Percentiles rank a stretch among this genome's conserved stretches.
These are phyloP conservation scores for Talaromyces sp. DNA, from an alignment of 2,329 filamentous ascomycete species.

Conservation along the genomic window DNA sequence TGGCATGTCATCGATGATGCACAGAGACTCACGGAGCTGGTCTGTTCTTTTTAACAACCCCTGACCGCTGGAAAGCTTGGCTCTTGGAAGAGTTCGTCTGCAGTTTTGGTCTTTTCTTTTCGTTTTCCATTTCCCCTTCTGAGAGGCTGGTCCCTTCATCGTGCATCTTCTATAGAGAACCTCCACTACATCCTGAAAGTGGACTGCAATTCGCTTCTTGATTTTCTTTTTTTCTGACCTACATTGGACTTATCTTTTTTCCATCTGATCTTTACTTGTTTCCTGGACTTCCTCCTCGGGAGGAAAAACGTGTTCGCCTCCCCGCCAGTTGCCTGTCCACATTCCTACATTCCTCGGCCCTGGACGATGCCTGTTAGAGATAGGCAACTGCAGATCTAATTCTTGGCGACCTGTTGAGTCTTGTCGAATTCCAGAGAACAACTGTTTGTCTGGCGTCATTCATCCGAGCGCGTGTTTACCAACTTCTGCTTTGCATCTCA, in stretches of 20 bases:
- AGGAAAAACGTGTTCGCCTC: constrained; percentile 2
- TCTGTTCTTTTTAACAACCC: constrained; percentile 4
- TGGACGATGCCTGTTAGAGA: constrained; percentile 17
- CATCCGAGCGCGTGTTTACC: background rate
- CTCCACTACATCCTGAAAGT: constrained; percentile 2
- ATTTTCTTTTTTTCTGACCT: background rate
- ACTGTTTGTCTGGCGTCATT: constrained; percentile 6
- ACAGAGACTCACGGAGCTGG: background rate
- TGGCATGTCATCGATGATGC: constrained; percentile 1
- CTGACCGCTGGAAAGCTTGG: constrained; percentile 10
- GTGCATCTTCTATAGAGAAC: constrained; percentile 4
- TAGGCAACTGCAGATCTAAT: constrained; percentile 11
- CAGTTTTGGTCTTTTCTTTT: background rate
- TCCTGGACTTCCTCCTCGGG: background rate
- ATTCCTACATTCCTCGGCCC: constrained; percentile 21
- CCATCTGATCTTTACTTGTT: background rate
- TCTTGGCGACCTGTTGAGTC: constrained; percentile 3
- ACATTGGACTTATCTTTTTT: background rate
- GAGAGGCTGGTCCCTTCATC: constrained; percentile 13
- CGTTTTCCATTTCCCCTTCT: background rate
- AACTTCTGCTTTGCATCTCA: background rate
- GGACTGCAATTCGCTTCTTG: background rate
- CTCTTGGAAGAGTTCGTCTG: constrained; percentile 9
- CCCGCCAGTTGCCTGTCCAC: constrained; percentile 2
- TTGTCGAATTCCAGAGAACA: constrained; percentile 6